Base-by-base conservation (phyloP, 2,329 filamentous ascomycete genomes). In the Xylariales sp. region DNA sequence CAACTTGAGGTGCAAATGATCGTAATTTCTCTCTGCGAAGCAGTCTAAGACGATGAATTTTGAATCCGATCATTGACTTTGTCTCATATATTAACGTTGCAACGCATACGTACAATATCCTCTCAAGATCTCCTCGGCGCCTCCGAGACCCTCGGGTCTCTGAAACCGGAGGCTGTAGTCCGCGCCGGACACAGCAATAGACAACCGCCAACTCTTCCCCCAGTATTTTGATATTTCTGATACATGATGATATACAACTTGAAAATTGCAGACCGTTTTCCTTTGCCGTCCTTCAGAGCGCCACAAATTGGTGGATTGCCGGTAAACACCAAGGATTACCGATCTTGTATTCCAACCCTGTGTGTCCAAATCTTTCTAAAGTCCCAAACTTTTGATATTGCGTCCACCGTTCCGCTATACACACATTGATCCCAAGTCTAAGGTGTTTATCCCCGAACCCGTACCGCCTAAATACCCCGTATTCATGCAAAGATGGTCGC, bases 251-350 rank as follows among this genome's bases (percentile, higher is more conserved):
- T 34, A 18, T 39, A 39, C 36, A 39, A 27, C n/a, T 16, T 22
- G 15, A 15, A 27, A 24, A 21, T 8, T 37, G 14, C 34, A 11
- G 7, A 37, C 21, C n/a, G 16, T 18, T 19, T 14, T 31, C 25
- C 14, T 22, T 31, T 21, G 19, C 15, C 5, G 20, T 31, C 28
- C 14, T 25, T 25, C 28, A 12, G 20, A 10, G n/a, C 29, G 31
- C 8, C 29, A 24, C 38, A 19, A 33, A 21, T 40, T 42, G 45
- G 49, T 46, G 46, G 44, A 44, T 50, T 43, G 47, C 31, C 25
- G 45, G 43, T 52, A 54, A 48, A 53, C 48, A 53, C 46, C 48
- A 50, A 46, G 42, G 51, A 53, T 52, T 52, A 51, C 46, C 43
- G 37, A 39, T 36, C 29, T 16, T 31, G 38, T 38, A 24, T 31